Percentiles rank a stretch among this genome's conserved stretches.
Conservation (phyloP, 129 eudicot species). For the Oenanthe sinensis region DNA sequence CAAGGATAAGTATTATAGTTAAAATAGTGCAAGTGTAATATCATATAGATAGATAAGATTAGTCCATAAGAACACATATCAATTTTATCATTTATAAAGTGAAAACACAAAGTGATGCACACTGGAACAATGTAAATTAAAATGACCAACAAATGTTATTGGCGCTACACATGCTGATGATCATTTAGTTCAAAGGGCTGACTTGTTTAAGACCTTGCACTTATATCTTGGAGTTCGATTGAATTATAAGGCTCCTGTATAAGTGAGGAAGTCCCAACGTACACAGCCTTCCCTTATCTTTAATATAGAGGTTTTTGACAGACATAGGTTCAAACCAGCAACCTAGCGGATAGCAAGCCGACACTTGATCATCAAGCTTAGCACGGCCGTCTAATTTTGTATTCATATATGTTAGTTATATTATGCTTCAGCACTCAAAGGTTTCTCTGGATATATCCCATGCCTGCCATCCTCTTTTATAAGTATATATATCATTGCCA, state of each 20-base stretch:
- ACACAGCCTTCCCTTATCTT: background rate
- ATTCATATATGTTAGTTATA: background rate
- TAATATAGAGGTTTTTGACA: background rate
- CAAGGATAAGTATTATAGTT: conserved; percentile 11
- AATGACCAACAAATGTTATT: background rate
- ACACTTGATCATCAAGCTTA: background rate
- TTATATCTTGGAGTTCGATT: background rate
- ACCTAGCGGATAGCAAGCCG: background rate
- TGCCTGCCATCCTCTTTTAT: too few relatives aligned
- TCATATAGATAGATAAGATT: background rate
- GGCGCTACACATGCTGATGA: background rate
- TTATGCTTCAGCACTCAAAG: background rate
- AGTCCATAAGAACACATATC: background rate
- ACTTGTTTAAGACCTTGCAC: background rate
- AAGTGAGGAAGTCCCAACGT: background rate
- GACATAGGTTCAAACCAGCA: background rate
- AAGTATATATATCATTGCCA: too few relatives aligned
- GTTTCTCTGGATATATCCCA: background rate
- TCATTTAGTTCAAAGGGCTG: background rate
- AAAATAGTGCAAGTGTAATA: background rate
- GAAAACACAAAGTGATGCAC: background rate
- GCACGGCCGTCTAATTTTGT: background rate
- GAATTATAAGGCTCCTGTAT: background rate
- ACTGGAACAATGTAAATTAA: background rate
- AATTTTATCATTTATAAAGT: background rate